Evolutionary conservation across 148 eudicot genomes (phyloP), one percentile per base, ranked within the genome.

Genomic region (Fallopia convolvulus): DNA sequence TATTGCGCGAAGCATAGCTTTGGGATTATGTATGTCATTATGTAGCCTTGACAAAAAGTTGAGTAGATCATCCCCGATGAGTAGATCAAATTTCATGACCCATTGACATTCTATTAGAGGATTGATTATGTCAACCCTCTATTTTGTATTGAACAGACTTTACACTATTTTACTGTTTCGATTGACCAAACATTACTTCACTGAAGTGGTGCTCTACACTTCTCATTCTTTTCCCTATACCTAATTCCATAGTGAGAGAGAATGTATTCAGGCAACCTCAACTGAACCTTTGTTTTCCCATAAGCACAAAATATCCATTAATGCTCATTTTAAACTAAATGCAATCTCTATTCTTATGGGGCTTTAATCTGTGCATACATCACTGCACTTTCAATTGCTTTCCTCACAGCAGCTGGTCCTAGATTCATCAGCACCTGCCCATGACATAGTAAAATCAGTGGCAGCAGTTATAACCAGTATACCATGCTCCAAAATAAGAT

Each of bases 1-100:
- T 84, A 93, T 91, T 47, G 99, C 99, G 81, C 91, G 94, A 42
- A 96, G 86, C 99, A 96, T 96, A 32, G 97, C 98, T 80, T 87
- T 96, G 23, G 93, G 93, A 79, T 96, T 91, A 84, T 83, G 90
- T 26, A 96, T 87, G 82, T 96, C 99, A 83, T 89, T 78, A 79
- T 86, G 87, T 84, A 96, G 80, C 75, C 75, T 83, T 75, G 88
- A 87, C 72, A 96, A 71, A 83, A 96, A 96, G 72, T 70, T 84
- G 75, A 86, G 79, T 66, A 96, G 92, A 4, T 85, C 91, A 81
- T 90, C 92, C 47, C 97, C 98, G 40, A 83, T 87, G 73, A 96
- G 85, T 53, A 96, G 75, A 79, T 93, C 94, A 63, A 33, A 33
- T 33, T 33, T 33, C 39, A 33, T 33, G 39, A 33, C 39, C 39